Percentiles rank a stretch among this genome's conserved stretches.
These are phyloP conservation scores for Gleditsia sinensis DNA, from an alignment of 306 rosid genomes.

Conservation along the genomic window DNA sequence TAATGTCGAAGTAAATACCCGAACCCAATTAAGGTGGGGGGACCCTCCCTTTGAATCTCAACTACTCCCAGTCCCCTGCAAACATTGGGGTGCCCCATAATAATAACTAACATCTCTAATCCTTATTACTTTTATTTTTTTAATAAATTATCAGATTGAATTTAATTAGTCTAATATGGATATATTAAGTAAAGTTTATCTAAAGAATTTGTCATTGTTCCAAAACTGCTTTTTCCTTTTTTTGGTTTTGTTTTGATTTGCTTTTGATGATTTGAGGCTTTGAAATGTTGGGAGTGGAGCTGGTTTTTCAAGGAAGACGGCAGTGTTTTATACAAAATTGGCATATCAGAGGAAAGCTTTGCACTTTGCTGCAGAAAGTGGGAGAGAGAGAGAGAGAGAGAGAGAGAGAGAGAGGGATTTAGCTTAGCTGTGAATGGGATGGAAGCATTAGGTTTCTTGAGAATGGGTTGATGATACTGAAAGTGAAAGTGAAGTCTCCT, in stretches of 20 bases:
- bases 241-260: too few relatives aligned
- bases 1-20: too few relatives aligned
- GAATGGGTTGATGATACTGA: background rate
- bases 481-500: constrained; percentile 20
- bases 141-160: too few relatives aligned
- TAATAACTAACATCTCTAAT: background rate
- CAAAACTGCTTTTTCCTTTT: background rate
- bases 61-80: background rate
- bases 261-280: background rate
- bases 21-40: background rate
- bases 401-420: background rate
- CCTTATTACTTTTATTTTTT: too few relatives aligned
- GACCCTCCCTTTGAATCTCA: background rate
- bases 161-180: too few relatives aligned
- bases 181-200: too few relatives aligned
- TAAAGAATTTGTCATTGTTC: too few relatives aligned
- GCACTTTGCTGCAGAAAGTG: background rate
- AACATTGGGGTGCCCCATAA: background rate
- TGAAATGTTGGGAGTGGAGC: background rate
- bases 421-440: background rate
- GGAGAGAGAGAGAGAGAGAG: background rate
- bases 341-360: background rate
- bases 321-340: background rate
- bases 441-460: constrained; percentile 18
- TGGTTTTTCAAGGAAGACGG: constrained; percentile 17